Evolutionary conservation across 2,329 filamentous ascomycete genomes (phyloP).

Genomic region (Chrysosporium keratinophilum): DNA sequence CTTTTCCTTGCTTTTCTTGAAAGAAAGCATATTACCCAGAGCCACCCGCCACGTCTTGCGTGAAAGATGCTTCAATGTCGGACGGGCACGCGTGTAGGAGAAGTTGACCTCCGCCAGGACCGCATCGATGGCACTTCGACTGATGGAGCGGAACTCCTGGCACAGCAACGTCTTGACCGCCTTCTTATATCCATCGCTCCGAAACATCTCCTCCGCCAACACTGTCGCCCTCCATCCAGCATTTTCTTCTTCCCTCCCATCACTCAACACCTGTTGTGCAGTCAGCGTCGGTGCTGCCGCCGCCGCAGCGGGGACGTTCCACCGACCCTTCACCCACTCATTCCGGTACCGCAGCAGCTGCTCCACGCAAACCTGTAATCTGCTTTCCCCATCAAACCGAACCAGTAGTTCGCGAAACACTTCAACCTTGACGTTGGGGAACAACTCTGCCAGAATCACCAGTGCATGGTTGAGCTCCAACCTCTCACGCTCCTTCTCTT

Average conservation of each 20-base stretch:
- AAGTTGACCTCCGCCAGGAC: slow-evolving; percentile 41
- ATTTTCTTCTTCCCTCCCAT: neutral
- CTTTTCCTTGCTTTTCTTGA: slow-evolving; percentile 33
- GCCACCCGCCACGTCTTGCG: slow-evolving; percentile 38
- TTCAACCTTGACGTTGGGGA: slow-evolving; percentile 39
- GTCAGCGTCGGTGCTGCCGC: neutral
- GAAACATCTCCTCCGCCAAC: slow-evolving; percentile 35
- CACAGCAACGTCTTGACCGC: slow-evolving; percentile 31
- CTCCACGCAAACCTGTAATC: slow-evolving; percentile 39
- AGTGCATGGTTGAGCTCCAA: slow-evolving; percentile 36
- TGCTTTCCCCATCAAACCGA: slow-evolving; percentile 39
- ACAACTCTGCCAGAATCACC: slow-evolving; percentile 33
- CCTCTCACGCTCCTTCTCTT: slow-evolving; percentile 28
- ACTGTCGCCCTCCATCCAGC: slow-evolving; percentile 20
- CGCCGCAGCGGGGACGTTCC: slow-evolving; percentile 29
- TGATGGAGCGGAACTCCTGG: slow-evolving; percentile 37
- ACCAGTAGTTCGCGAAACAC: slow-evolving; percentile 40
- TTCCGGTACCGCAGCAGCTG: slow-evolving; percentile 38
- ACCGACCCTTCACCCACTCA: slow-evolving; percentile 39
- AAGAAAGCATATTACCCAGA: slow-evolving; percentile 35
- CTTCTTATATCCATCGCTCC: slow-evolving; percentile 35
- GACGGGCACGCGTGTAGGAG: slow-evolving; percentile 36
- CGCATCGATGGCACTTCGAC: slow-evolving; percentile 37
- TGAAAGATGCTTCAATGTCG: slow-evolving; percentile 35
- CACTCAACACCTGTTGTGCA: neutral